Percentiles rank a stretch among this genome's conserved stretches.
Evolutionary conservation across 164 flowering plant genomes (phyloP).

Genomic region (Kalanchoe fedtschenkoi): DNA sequence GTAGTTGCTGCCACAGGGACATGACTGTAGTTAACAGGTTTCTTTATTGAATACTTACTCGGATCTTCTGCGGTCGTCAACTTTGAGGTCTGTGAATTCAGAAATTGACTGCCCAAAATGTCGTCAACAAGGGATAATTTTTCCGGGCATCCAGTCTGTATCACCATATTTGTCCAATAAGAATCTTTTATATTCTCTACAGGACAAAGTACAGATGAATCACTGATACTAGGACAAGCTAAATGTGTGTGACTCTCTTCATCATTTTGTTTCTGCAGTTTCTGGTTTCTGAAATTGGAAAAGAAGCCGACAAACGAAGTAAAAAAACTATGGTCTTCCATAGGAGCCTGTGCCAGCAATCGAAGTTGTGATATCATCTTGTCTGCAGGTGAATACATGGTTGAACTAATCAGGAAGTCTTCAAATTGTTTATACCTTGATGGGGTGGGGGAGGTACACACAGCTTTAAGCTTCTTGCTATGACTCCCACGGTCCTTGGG

Average conservation of each 20-base stretch:
- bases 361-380: slow-evolving; percentile 48
- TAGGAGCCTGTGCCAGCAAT: slow-evolving; percentile 45
- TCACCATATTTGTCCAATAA: slow-evolving; percentile 53
- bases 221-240: slow-evolving; percentile 9
- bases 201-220: slow-evolving; percentile 31
- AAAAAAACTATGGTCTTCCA: slow-evolving; percentile 24
- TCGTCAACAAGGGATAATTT: slow-evolving; percentile 14
- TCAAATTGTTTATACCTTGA: slow-evolving; percentile 15
- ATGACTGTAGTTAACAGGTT: slow-evolving; percentile 17
- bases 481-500: slow-evolving; percentile 40
- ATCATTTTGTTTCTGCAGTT: slow-evolving; percentile 15
- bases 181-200: slow-evolving; percentile 47
- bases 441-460: slow-evolving; percentile 17
- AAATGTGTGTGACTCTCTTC: slow-evolving; percentile 29
- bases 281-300: slow-evolving; percentile 42
- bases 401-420: slow-evolving; percentile 10
- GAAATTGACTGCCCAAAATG: slow-evolving; percentile 12
- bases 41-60: slow-evolving; percentile 21
- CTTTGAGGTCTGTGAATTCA: slow-evolving; percentile 13
- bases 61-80: background rate
- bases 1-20: slow-evolving; percentile 16
- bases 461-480: slow-evolving; percentile 11
- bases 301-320: slow-evolving; percentile 32
- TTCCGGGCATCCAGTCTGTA: slow-evolving; percentile 41
- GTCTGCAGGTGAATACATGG: slow-evolving; percentile 31